Conservation (phyloP, 495 filamentous ascomycete species). For the Bacidia gigantensis region DNA sequence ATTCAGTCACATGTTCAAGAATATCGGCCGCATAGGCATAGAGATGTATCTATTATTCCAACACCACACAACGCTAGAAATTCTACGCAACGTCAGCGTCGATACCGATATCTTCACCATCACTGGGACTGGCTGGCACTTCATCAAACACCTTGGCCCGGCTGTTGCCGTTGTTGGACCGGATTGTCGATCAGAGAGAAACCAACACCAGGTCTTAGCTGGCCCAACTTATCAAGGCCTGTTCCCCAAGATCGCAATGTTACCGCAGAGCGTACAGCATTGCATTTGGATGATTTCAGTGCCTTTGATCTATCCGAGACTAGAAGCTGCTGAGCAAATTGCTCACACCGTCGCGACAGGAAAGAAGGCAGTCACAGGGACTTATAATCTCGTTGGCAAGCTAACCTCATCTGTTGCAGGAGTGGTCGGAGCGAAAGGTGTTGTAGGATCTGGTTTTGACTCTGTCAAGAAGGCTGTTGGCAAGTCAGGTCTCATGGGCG, state of each 20-base stretch:
- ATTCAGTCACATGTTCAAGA: conserved; percentile 91
- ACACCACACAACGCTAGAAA: conserved; percentile 90
- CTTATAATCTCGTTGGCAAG: conserved; percentile 89
- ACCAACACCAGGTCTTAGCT: conserved; percentile 81
- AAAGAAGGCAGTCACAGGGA: conserved; percentile 88
- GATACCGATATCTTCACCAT: conserved; percentile 93
- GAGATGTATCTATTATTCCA: conserved; percentile 99
- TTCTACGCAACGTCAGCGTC: conserved; percentile 70
- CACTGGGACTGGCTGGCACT: conserved; percentile 94
- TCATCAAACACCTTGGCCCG: conserved; percentile 89
- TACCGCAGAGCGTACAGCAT: conserved; percentile 90
- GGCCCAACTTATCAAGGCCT: conserved; percentile 94
- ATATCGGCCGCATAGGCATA: conserved; percentile 91
- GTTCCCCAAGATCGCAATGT: conserved; percentile 84
- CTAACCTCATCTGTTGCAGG: conserved; percentile 87
- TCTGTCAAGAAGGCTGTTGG: conserved; percentile 92
- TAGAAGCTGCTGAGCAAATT: conserved; percentile 81
- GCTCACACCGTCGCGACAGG: conserved; percentile 85
- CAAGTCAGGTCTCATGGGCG: conserved; percentile 86
- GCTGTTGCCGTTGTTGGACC: conserved; percentile 79
- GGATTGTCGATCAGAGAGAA: conserved; percentile 83
- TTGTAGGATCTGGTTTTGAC: conserved; percentile 81
- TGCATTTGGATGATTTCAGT: conserved; percentile 91
- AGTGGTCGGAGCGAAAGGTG: conserved; percentile 83
- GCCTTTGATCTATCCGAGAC: conserved; percentile 77